These are phyloP conservation scores for Monosporozyma unispora DNA, from an alignment of 805 yeast genomes.

Conservation along the genomic window DNA sequence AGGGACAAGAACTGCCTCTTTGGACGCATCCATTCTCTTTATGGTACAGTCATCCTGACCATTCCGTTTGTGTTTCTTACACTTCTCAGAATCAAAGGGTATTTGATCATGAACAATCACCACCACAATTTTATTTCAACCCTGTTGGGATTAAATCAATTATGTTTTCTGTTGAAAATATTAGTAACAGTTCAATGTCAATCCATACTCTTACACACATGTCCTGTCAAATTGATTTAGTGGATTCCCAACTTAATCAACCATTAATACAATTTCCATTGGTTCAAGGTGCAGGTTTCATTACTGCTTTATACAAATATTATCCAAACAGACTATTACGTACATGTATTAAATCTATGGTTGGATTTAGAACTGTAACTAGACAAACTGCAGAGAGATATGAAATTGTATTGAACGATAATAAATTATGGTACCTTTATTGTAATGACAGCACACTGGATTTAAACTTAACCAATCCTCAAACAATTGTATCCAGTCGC, in stretches of 20 bases:
- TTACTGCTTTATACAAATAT: constrained; percentile 47
- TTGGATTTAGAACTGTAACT: constrained; percentile 42
- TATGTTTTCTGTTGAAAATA: constrained; percentile 36
- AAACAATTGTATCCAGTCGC: constrained; percentile 15
- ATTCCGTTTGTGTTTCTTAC: constrained; percentile 59
- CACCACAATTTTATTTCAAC: constrained; percentile 54
- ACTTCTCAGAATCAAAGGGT: constrained; percentile 51
- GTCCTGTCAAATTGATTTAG: neutral
- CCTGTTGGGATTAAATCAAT: constrained; percentile 61
- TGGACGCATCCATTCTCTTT: constrained; percentile 80
- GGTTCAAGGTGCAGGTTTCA: constrained; percentile 77
- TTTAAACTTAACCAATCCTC: constrained; percentile 10
- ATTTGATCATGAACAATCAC: constrained; percentile 57
- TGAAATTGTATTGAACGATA: constrained; percentile 43
- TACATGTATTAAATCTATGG: constrained; percentile 24
- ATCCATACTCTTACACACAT: constrained; percentile 16
- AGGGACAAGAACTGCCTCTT: constrained; percentile 51
- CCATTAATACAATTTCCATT: constrained; percentile 44
- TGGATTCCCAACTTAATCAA: neutral
- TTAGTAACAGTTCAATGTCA: constrained; percentile 28
- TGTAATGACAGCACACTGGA: constrained; percentile 6
- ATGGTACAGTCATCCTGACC: constrained; percentile 48
- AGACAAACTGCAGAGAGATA: constrained; percentile 34
- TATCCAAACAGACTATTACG: neutral
- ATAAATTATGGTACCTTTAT: constrained; percentile 34